Base-by-base conservation (phyloP, 108 stramenopile species). In the Licmophora abbreviata region DNA sequence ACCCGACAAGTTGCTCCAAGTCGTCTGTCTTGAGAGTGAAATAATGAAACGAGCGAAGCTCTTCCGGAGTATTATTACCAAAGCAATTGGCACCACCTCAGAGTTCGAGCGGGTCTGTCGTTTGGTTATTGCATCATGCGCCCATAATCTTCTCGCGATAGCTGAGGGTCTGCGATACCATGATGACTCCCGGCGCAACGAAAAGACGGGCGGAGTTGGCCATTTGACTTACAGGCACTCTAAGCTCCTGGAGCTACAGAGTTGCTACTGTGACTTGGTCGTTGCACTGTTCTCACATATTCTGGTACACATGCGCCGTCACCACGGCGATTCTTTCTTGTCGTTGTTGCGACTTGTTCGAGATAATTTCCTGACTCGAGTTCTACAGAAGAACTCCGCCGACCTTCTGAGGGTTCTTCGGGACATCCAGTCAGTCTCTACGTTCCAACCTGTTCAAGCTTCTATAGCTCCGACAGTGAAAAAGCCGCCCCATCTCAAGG, bases 21-120 rank as follows among this genome's bases (percentile, higher is more conserved):
- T 35, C 3, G 27, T 52, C 22, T 68, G 53, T 6, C 25, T 68
- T 0, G 67, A 68, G 36, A 60, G 59, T 18, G 67, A 68, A 47
- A 18, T 46, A 9, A 51, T 61, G 20, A 36, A 44, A 30, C 38
- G 45, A 23, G 56, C 57, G 36, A 17, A 30, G n/a, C 11, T 51
- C 8, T 22, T 68, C 10, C 55, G 57, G 8, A 56, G 38, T 10
- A 17, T 68, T 20, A 21, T 61, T 12, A 55, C 59, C 0, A 36
- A 15, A 18, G 15, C 6, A 9, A 3, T 38, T 48, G 36, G 22
- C 50, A 18, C 15, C 41, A 48, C 17, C 33, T 11, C 24, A 23
- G 22, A 40, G 18, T 40, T 51, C 31, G 60, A 61, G 33, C 33
- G 60, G 22, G 21, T 52, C 23, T 44, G 40, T 25, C 15, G 51